Evolutionary conservation across 257 asterid species (phyloP), one percentile per base, ranked within the genome.

Genomic region (Nicotiana knightiana): DNA sequence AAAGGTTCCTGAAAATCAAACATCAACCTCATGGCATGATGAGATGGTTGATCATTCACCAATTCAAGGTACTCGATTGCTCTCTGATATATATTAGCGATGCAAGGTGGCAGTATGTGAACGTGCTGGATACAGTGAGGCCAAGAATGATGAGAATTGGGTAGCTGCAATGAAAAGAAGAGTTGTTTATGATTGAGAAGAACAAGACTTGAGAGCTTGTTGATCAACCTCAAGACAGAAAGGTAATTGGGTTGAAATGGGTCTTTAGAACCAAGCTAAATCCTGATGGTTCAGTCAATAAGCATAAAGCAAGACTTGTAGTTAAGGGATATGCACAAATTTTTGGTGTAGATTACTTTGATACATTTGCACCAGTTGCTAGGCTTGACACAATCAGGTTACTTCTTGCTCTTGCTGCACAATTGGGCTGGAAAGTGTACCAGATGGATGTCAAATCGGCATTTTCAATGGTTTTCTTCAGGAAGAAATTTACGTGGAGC

Each of bases 161-260:
- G 21, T 13, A 6, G 13, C 13, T 9, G 15, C 55, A 10, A 9
- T 1, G 55, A 10, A 21, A 48, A 48, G 55, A 48, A 13, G 15
- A 48, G 55, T 10, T 48, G 16, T 48, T 48, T 10, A 48, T 48
- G 55, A 48, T 48, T 2, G 4, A 48, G 13, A 48, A 48, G 13
- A 2, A 48, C 3, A 48, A 9, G 13, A 1, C 15, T 0, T 48
- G 55, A 16, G 4, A 48, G 16, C 55, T 48, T 48, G 55, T 48
- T 48, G 15, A 48, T 10, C 13, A 2, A 48, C 55, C 55, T 48
- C 55, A 48, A 48, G 55, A 10, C 55, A 48, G 16, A 48, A 48
- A 79, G 30, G 43, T 46, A 2, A 79, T 68, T 57, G 83, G 83
- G 32, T 57, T 79, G 3, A 83, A 79, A 61, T 83, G 55, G 66